Conservation (phyloP, 495 filamentous ascomycete genomes). For the Amniculicola lignicola region DNA sequence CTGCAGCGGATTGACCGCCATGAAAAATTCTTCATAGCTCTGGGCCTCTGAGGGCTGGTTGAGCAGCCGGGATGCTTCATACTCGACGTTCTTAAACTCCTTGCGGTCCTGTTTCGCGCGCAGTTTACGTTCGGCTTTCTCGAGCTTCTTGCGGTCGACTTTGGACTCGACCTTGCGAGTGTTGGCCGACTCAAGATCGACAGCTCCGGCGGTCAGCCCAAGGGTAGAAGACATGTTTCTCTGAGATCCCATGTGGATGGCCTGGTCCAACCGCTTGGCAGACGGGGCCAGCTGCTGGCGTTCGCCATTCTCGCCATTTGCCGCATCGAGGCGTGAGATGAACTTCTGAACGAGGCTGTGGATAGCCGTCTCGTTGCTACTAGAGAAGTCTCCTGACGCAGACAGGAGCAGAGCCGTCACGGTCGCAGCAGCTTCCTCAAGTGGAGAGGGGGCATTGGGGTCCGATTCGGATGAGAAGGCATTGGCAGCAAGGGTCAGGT, state of each 20-base stretch:
- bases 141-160: constrained; percentile 97
- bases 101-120: constrained; percentile 98
- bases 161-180: constrained; percentile 91
- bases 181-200: constrained; percentile 92
- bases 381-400: constrained; percentile 74
- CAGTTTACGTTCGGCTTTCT: constrained; percentile 98
- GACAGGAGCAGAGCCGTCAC: constrained; percentile 86
- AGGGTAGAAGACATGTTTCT: constrained; percentile 93
- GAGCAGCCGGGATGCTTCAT: constrained; percentile 89
- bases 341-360: constrained; percentile 85
- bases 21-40: constrained; percentile 99
- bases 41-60: constrained; percentile 78
- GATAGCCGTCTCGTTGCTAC: constrained; percentile 70
- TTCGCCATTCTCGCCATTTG: constrained; percentile 69
- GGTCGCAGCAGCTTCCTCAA: constrained; percentile 78
- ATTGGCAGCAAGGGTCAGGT: constrained; percentile 83
- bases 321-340: constrained; percentile 72
- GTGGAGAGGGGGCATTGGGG: constrained; percentile 61
- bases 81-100: constrained; percentile 94
- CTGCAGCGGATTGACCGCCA: constrained; percentile 96
- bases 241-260: constrained; percentile 91
- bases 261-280: constrained; percentile 85
- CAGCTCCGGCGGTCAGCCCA: constrained; percentile 74
- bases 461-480: constrained; percentile 75
- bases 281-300: constrained; percentile 64